Base-by-base conservation (phyloP, 768 basidiomycete species). In the Suillus weaverae region DNA sequence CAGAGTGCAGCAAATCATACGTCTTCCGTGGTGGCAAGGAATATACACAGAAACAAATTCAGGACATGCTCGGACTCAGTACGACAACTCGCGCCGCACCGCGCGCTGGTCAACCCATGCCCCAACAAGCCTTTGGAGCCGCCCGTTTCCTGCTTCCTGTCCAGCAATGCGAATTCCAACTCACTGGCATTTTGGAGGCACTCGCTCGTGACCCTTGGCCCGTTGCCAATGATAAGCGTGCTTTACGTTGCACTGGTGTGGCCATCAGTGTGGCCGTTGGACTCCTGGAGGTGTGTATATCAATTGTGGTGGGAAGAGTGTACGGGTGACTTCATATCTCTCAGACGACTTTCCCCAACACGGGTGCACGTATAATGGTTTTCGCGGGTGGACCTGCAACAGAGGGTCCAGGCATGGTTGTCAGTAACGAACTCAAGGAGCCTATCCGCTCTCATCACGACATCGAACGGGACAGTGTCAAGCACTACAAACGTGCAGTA, bases 11-110 rank as follows among this genome's bases (percentile, higher is more conserved):
- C 80, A 99, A 99, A 77, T 97, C 96, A 4, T 99, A 97, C 77
- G 97, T 99, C 63, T 99, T 99, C 88, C 91, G 97, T 33, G 97
- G 97, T 51, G 92, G 90, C 14, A 99, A 99, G 78, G 97, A 99
- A 71, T 99, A 99, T 74, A 78, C 89, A 62, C 89, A 93, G 46
- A 99, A 99, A 80, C 95, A 97, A 69, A 98, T 99, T 69, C 93
- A 95, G 77, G 97, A 99, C 71, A 99, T 99, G 96, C 91, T 99
- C 48, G 94, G 92, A 32, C 85, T 98, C 51, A 59, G 57, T 20
- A 54, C 54, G 6, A 88, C 88, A 68, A 85, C 87, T 68, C 90
- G 92, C 30, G 92, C 91, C 22, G 92, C 92, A 3, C 93, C 93
- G 60, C 91, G 92, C 46, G 91, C 92, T 6, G 94, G 92, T 2